These are phyloP conservation scores for Wickerhamiella nectarea DNA, from an alignment of 805 yeast genomes.

Conservation along the genomic window DNA sequence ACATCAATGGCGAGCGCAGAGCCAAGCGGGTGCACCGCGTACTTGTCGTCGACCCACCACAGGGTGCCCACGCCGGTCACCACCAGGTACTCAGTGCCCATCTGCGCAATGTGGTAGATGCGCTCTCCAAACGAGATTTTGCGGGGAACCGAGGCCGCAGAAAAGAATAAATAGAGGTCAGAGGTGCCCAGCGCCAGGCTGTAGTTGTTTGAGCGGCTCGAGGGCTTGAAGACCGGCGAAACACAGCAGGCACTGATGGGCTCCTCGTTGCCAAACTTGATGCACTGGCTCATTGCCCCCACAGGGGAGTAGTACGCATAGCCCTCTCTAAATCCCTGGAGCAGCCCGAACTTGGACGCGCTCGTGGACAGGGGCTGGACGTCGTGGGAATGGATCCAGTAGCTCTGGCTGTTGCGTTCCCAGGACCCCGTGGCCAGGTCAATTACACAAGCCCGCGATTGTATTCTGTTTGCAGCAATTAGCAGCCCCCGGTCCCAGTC, in stretches of 20 bases:
- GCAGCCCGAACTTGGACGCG: conserved; percentile 3
- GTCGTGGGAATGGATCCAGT: background rate
- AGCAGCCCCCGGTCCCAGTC: conserved; percentile 2
- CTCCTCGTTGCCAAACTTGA: background rate
- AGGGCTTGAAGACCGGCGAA: background rate
- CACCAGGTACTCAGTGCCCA: background rate
- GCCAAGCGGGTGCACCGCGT: background rate
- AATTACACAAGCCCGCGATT: background rate
- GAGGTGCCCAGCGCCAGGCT: background rate
- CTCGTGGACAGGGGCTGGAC: background rate
- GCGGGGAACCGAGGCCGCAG: background rate
- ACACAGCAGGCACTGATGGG: background rate
- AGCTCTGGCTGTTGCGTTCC: conserved; percentile 1
- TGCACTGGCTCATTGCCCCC: background rate
- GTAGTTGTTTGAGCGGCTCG: background rate
- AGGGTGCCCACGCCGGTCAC: background rate
- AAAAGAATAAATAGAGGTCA: background rate
- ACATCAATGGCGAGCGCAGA: background rate
- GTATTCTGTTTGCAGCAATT: background rate
- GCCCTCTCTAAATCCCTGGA: background rate
- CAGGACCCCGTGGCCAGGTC: conserved; percentile 1
- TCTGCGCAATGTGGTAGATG: background rate
- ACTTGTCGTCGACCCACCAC: background rate
- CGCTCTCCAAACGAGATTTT: background rate
- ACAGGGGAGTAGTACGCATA: background rate